phyloP scores from a whole-genome alignment of 2,329 filamentous ascomycete genomes.

The Nothophoma quercina region DNA sequence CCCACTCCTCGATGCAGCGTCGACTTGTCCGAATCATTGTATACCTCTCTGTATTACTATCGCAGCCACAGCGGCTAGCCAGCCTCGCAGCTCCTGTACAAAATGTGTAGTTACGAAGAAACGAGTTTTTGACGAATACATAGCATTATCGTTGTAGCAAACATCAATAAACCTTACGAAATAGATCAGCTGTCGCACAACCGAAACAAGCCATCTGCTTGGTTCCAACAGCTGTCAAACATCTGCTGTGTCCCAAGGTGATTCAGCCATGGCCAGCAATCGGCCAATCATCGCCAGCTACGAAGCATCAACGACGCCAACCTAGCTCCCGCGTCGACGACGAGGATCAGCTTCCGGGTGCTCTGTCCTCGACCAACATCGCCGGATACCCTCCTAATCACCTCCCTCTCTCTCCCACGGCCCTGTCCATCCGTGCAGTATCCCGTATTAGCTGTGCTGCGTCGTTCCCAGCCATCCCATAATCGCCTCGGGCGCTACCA shows the following conservation, averaged over 20 bases:
- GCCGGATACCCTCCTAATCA: not conserved
- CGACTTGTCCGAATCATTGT: not conserved
- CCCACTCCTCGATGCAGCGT: constrained; percentile 1
- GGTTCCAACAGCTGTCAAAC: constrained; percentile 25
- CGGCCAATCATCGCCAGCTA: constrained; percentile 22
- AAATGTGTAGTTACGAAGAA: not conserved
- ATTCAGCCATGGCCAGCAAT: not conserved
- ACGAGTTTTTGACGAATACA: not conserved
- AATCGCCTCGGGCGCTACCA: constrained; percentile 24
- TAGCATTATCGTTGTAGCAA: not conserved
- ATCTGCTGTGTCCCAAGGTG: constrained; percentile 25
- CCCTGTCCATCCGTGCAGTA: constrained; percentile 9
- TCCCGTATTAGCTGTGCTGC: constrained; percentile 8
- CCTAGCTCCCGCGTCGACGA: constrained; percentile 18
- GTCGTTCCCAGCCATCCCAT: constrained; percentile 33
- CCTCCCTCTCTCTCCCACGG: constrained; percentile 9
- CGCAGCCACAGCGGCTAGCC: not conserved
- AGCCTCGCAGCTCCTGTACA: constrained; percentile 3
- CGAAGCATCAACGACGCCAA: constrained; percentile 20
- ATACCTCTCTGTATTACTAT: not conserved
- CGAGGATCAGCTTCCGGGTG: constrained; percentile 26
- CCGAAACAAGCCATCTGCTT: constrained; percentile 10
- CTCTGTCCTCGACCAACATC: constrained; percentile 2
- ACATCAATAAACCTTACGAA: constrained; percentile 4
- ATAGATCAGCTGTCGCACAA: constrained; percentile 8